Percentiles rank a stretch among this genome's conserved stretches.
These are phyloP conservation scores for Psilocybe tampanensis DNA, from an alignment of 768 basidiomycete species.

Conservation along the genomic window DNA sequence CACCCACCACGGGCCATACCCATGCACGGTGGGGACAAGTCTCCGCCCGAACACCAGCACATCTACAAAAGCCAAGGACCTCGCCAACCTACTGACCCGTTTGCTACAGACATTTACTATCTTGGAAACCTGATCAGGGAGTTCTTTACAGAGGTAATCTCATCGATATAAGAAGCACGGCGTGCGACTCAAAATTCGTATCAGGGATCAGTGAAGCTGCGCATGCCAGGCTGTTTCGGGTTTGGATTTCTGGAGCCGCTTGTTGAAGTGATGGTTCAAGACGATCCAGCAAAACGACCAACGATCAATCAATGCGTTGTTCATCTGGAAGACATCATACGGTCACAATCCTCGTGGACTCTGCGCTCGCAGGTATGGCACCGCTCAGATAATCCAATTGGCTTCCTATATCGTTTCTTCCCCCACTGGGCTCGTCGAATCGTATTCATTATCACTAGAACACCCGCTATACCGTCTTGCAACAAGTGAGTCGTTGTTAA, in stretches of 20 bases:
- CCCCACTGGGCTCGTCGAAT: slow-evolving; percentile 13
- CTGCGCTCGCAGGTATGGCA: slow-evolving; percentile 12
- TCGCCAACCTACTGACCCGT: slow-evolving; percentile 33
- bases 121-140: slow-evolving; percentile 38
- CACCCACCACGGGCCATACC: slow-evolving; percentile 26
- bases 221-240: neutral
- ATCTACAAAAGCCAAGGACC: neutral
- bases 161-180: neutral
- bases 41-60: slow-evolving; percentile 34
- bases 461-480: slow-evolving; percentile 8
- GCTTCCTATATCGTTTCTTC: slow-evolving; percentile 3
- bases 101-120: slow-evolving; percentile 46
- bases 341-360: slow-evolving; percentile 10
- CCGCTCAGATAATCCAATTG: neutral
- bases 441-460: slow-evolving; percentile 7
- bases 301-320: slow-evolving; percentile 36
- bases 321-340: slow-evolving; percentile 26
- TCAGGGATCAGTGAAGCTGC: too few relatives aligned
- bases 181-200: too few relatives aligned
- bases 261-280: slow-evolving; percentile 36
- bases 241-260: slow-evolving; percentile 36
- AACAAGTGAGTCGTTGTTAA: too few relatives aligned
- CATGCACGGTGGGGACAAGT: slow-evolving; percentile 42
- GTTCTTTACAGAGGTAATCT: slow-evolving; percentile 32
- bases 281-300: slow-evolving; percentile 36